Evolutionary conservation across 1,284 basidiomycete species (phyloP), one percentile per base, ranked within the genome.

Genomic region (Microbotryum lychnidis-dioicae): DNA sequence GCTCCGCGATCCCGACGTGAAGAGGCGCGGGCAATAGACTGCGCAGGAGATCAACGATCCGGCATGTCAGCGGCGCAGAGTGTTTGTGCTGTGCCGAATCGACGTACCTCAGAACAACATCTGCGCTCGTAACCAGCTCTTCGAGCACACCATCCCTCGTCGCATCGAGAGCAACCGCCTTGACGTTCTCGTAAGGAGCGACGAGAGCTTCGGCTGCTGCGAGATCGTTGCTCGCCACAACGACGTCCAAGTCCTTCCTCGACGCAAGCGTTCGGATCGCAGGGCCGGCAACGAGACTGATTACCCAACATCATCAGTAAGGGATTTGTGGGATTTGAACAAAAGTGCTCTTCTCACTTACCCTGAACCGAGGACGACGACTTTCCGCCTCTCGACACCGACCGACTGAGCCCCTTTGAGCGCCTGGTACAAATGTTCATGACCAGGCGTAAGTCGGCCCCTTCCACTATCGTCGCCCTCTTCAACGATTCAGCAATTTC

Each of bases 331-430:
- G 1, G 0, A 27, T 27, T 27, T 27, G 27, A 27, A 3, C 27
- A 27, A 6, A 27, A 27, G 27, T 27, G 27, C 27, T 27, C 5
- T 27, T 27, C 6, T 27, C 27, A 6, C 92, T 83, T 93, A 91
- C 21, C 92, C 93, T 58, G 87, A 89, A 12, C 92, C 92, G 5
- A 96, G 80, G 67, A 97, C 79, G 31, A 97, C 76, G 1, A 93
- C 80, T 68, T 79, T 83, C 76, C 86, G 87, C 78, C 84, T 84
- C 73, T 70, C 76, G 60, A 16, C 37, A 2, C 49, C 16, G 37
- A 42, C 16, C 14, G 27, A 8, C 33, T 67, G 58, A 77, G 79
- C 83, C 53, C 73, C 73, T 16, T 79, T 76, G 20, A 88, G 79
- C 21, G 79, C 77, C 2, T 74, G 75, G 51, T 79, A 75, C 60